Evolutionary conservation across 371 early-diverging fungal genomes (phyloP).

Genomic region (Circinella minor): DNA sequence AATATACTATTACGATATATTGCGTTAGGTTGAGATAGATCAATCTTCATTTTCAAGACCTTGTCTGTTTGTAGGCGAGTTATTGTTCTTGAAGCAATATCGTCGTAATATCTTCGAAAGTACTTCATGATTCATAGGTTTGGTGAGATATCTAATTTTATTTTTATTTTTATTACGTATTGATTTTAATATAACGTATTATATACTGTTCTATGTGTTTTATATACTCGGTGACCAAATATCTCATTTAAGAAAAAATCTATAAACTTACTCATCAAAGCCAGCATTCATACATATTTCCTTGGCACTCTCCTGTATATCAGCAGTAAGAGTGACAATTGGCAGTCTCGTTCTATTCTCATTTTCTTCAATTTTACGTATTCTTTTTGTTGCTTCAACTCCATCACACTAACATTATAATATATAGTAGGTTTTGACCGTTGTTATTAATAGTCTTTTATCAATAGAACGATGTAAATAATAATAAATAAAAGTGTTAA

Average conservation of each 20-base stretch:
- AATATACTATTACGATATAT: too few relatives aligned
- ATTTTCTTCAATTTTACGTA: slow-evolving; percentile 38
- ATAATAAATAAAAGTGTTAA: too few relatives aligned
- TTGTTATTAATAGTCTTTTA: too few relatives aligned
- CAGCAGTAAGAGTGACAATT: slow-evolving; percentile 19
- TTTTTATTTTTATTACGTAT: background rate
- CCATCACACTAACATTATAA: slow-evolving; percentile 40
- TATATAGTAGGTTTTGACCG: background rate
- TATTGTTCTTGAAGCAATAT: slow-evolving; percentile 18
- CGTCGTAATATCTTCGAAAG: slow-evolving; percentile 32
- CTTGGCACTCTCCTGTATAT: slow-evolving; percentile 22
- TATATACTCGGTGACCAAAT: too few relatives aligned
- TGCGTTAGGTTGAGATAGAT: too few relatives aligned
- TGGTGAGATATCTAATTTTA: slow-evolving; percentile 39
- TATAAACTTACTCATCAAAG: slow-evolving; percentile 22
- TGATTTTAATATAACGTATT: background rate
- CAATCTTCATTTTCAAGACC: too few relatives aligned
- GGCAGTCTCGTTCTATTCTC: slow-evolving; percentile 24
- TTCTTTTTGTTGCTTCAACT: slow-evolving; percentile 48
- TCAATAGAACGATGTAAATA: slow-evolving; percentile 4
- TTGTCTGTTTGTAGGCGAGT: too few relatives aligned
- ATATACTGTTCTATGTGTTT: background rate
- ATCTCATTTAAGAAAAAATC: background rate
- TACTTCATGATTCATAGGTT: slow-evolving; percentile 44
- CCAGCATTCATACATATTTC: slow-evolving; percentile 21